These are phyloP conservation scores for Aurantiochytrium sp. DNA, from an alignment of 108 stramenopile genomes.

Conservation along the genomic window DNA sequence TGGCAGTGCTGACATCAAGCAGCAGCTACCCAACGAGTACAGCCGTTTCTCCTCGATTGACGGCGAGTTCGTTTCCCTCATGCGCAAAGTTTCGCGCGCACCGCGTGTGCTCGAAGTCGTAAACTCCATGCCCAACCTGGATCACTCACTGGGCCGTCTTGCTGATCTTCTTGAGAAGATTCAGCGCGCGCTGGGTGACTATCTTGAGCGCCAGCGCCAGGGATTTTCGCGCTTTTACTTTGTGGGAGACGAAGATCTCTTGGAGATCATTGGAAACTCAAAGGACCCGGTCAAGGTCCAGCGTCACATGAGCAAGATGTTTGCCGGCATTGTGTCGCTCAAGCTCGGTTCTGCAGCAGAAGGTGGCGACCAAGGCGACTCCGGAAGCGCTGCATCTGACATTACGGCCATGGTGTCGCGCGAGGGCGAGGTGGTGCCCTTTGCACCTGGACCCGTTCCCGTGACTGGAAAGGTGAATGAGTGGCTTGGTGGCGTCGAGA, in stretches of 20 bases:
- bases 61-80: constrained; percentile 78
- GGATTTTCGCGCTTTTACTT: constrained; percentile 96
- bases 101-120: constrained; percentile 57
- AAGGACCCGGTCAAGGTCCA: constrained; percentile 83
- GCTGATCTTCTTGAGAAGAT: constrained; percentile 76
- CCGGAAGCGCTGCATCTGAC: not conserved
- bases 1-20: constrained; percentile 77
- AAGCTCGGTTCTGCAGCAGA: not conserved
- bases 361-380: too few relatives aligned
- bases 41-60: constrained; percentile 90
- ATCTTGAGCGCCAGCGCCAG: constrained; percentile 85
- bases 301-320: constrained; percentile 93
- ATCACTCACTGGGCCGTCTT: constrained; percentile 78
- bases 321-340: constrained; percentile 70
- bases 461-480: constrained; percentile 69
- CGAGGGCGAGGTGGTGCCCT: constrained; percentile 85
- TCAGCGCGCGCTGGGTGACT: constrained; percentile 90
- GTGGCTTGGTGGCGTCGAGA: constrained; percentile 81
- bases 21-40: constrained; percentile 83
- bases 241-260: constrained; percentile 96
- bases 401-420: constrained; percentile 64
- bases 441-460: constrained; percentile 63
- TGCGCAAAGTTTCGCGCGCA: constrained; percentile 53
- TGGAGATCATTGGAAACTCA: constrained; percentile 92
- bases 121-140: constrained; percentile 78